Percentiles rank a stretch among this genome's conserved stretches.
phyloP scores from a whole-genome alignment of 2,329 filamentous ascomycete genomes.

The Aspergillus sp. region DNA sequence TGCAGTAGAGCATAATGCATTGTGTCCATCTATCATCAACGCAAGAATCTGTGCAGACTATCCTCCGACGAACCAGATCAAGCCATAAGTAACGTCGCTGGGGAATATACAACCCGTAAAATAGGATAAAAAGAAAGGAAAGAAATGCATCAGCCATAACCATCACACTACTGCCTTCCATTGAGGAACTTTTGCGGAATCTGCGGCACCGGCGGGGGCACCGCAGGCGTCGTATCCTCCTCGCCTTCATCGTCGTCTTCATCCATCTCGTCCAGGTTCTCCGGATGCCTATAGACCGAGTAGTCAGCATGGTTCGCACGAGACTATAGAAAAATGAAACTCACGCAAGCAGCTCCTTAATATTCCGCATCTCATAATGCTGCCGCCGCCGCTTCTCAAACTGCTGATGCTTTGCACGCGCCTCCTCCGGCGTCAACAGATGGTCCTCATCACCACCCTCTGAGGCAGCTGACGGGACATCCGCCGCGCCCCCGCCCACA shows the following conservation, averaged over 20 bases:
- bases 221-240: conserved; percentile 16
- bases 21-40: too few species aligned
- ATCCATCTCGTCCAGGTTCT: conserved; percentile 60
- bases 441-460: conserved; percentile 38
- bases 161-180: conserved; percentile 17
- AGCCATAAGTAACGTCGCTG: background rate
- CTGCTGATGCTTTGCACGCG: conserved; percentile 83
- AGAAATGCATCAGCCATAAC: background rate
- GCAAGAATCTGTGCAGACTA: too few species aligned
- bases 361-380: conserved; percentile 98
- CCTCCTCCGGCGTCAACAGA: conserved; percentile 66
- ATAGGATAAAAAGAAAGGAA: background rate
- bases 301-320: conserved; percentile 10
- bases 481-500: conserved; percentile 56
- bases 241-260: conserved; percentile 58
- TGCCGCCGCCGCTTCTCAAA: conserved; percentile 92
- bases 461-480: conserved; percentile 21
- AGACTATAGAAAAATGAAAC: conserved; percentile 22
- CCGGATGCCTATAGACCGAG: conserved; percentile 54
- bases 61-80: too few species aligned
- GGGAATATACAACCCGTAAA: background rate
- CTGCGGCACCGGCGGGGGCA: conserved; percentile 31
- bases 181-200: conserved; percentile 32
- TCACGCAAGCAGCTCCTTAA: conserved; percentile 80
- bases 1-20: too few species aligned